These are phyloP conservation scores for Leccinum truebloodii DNA, from an alignment of 768 basidiomycete genomes.

Conservation along the genomic window DNA sequence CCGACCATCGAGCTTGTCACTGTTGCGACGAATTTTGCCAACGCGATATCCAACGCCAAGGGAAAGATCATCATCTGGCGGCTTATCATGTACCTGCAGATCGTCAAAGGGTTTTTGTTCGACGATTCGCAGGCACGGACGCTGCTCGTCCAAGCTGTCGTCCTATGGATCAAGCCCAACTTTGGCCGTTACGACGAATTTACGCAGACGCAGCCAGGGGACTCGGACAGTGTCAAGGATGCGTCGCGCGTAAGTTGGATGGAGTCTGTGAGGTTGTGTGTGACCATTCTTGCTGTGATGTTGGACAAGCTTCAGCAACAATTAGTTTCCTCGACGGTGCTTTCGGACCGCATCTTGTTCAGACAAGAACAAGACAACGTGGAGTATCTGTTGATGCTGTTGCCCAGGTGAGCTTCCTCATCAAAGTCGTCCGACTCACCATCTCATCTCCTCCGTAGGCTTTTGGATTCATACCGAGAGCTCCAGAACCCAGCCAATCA, in stretches of 20 bases:
- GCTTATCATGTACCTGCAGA: conserved; percentile 89
- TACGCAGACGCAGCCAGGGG: conserved; percentile 57
- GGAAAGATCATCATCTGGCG: conserved; percentile 94
- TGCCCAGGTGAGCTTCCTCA: conserved; percentile 67
- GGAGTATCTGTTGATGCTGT: conserved; percentile 76
- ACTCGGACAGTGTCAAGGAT: conserved; percentile 68
- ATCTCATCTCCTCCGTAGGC: conserved; percentile 39
- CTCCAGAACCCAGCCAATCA: conserved; percentile 67
- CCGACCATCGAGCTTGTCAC: conserved; percentile 81
- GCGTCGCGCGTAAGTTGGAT: conserved; percentile 83
- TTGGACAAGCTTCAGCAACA: conserved; percentile 86
- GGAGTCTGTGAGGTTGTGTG: conserved; percentile 86
- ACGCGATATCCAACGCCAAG: conserved; percentile 72
- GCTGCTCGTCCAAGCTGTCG: conserved; percentile 81
- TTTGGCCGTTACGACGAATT: conserved; percentile 92
- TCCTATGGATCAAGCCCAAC: conserved; percentile 94
- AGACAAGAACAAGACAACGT: conserved; percentile 90
- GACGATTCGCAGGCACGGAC: conserved; percentile 78
- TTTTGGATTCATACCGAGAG: conserved; percentile 88
- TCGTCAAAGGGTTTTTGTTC: conserved; percentile 87
- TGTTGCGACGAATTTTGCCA: conserved; percentile 84
- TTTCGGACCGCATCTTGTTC: conserved; percentile 59
- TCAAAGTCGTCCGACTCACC: conserved; percentile 5
- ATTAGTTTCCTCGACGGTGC: conserved; percentile 65
- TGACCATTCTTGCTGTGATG: conserved; percentile 87